These are phyloP conservation scores for Tolypocladium nubicola DNA, from an alignment of 2,329 filamentous ascomycete genomes.

Conservation along the genomic window DNA sequence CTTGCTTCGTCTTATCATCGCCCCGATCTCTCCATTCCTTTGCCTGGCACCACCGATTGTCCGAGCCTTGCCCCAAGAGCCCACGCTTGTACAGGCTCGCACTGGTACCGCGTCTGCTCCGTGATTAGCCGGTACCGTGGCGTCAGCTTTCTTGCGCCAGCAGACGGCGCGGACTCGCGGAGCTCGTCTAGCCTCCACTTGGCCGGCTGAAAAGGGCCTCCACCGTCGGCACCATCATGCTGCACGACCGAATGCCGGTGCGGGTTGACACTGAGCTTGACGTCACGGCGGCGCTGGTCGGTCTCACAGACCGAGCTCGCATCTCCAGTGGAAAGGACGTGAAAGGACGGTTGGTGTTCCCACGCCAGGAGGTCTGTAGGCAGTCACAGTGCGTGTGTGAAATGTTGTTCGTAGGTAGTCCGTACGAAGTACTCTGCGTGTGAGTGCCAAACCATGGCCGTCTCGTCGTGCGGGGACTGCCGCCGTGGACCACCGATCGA, in stretches of 20 bases:
- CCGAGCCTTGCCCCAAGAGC: not conserved
- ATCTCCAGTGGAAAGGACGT: not conserved
- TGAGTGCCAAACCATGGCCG: not conserved
- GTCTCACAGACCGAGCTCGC: not conserved
- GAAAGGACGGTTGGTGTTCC: not conserved
- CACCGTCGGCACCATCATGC: not conserved
- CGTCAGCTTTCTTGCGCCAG: not conserved
- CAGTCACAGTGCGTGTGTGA: not conserved
- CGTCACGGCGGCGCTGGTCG: not conserved
- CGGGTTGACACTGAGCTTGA: not conserved
- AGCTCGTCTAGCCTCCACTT: not conserved
- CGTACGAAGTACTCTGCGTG: not conserved
- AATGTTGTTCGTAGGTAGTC: not conserved
- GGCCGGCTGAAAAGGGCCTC: not conserved
- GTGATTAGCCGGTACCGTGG: not conserved
- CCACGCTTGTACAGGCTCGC: not conserved
- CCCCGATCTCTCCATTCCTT: too few relatives aligned
- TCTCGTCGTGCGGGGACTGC: not conserved
- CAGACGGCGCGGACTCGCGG: not conserved
- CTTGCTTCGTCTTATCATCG: too few relatives aligned
- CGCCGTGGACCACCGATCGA: not conserved
- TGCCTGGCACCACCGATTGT: not conserved
- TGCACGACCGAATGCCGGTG: not conserved
- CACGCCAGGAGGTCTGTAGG: not conserved
- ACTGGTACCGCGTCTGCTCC: not conserved